Conservation (phyloP, 2,329 filamentous ascomycete species). For the Neobulgaria alba region DNA sequence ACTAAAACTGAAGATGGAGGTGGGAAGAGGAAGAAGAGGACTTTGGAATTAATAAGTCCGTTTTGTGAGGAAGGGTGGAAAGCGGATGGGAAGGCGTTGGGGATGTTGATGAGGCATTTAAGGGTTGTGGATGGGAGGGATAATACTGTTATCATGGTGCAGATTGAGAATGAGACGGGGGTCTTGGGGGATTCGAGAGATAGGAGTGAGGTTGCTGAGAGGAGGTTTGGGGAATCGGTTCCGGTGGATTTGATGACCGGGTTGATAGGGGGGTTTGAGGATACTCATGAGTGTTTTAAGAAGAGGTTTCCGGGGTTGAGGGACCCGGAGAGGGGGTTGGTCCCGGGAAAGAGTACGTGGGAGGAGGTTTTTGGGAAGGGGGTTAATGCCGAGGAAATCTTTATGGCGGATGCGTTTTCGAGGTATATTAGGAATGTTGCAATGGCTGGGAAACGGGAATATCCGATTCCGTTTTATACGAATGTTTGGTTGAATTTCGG, state of each 20-base stretch:
- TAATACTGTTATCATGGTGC: conserved; percentile 14
- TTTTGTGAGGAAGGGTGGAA: conserved; percentile 24
- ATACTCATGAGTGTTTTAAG: conserved; percentile 26
- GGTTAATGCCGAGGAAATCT: conserved; percentile 12
- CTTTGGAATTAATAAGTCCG: conserved; percentile 30
- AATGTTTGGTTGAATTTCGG: conserved; percentile 20
- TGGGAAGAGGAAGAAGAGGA: conserved; percentile 27
- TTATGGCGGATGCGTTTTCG: conserved; percentile 17
- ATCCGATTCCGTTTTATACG: conserved; percentile 16
- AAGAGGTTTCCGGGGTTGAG: conserved; percentile 23
- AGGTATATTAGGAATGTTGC: conserved; percentile 12
- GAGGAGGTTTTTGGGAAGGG: conserved; percentile 28
- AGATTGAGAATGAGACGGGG: conserved; percentile 18
- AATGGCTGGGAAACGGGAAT: conserved; percentile 13
- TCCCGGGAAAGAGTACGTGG: conserved; percentile 25
- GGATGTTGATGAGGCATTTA: conserved; percentile 24
- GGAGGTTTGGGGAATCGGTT: conserved; percentile 21
- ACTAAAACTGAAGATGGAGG: conserved; percentile 30
- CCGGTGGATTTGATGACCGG: conserved; percentile 25
- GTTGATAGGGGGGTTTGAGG: conserved; percentile 9
- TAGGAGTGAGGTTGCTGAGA: conserved; percentile 9
- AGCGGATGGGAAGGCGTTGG: conserved; percentile 30
- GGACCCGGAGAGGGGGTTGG: background rate
- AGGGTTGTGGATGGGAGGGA: conserved; percentile 11
- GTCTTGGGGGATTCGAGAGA: conserved; percentile 16